Percentiles rank a stretch among this genome's conserved stretches.
Conservation (phyloP, 345 rosid genomes). For the Rhodamnia rubescens region DNA sequence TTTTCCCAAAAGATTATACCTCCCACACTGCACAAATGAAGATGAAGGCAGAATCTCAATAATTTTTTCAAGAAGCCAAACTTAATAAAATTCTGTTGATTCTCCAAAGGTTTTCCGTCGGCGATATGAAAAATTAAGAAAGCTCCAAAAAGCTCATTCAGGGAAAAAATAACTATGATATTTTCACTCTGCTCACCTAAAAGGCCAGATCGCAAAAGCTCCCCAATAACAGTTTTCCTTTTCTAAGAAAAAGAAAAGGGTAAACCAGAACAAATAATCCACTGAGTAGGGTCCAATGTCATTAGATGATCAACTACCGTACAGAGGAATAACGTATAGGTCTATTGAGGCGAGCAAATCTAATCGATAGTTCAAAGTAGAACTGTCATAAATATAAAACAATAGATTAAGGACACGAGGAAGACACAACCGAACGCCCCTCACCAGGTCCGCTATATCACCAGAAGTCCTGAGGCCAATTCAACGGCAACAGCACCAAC, state of each 20-base stretch:
- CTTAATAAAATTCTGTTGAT: not conserved
- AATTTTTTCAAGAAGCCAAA: not conserved
- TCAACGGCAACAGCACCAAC: conserved; percentile 21
- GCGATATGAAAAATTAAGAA: not conserved
- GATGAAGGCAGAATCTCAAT: not conserved
- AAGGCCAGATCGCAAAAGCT: not conserved
- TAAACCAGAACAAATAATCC: not conserved
- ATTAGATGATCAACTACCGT: not conserved
- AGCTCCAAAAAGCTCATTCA: not conserved
- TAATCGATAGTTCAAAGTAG: not conserved
- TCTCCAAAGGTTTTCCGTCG: not conserved
- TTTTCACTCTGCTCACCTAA: not conserved
- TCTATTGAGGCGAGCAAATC: not conserved
- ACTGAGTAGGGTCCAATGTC: not conserved
- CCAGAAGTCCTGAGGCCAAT: conserved; percentile 9
- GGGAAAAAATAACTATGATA: not conserved
- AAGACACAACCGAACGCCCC: conserved; percentile 31
- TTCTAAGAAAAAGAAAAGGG: not conserved
- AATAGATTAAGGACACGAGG: conserved; percentile 15
- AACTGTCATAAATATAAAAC: not conserved
- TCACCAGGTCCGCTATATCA: conserved; percentile 33
- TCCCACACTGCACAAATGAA: not conserved
- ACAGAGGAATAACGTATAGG: not conserved
- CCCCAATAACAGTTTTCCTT: not conserved
- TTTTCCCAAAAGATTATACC: not conserved